These are phyloP conservation scores for Apiotrichum gracile DNA, from an alignment of 1,284 basidiomycete genomes.

Conservation along the genomic window DNA sequence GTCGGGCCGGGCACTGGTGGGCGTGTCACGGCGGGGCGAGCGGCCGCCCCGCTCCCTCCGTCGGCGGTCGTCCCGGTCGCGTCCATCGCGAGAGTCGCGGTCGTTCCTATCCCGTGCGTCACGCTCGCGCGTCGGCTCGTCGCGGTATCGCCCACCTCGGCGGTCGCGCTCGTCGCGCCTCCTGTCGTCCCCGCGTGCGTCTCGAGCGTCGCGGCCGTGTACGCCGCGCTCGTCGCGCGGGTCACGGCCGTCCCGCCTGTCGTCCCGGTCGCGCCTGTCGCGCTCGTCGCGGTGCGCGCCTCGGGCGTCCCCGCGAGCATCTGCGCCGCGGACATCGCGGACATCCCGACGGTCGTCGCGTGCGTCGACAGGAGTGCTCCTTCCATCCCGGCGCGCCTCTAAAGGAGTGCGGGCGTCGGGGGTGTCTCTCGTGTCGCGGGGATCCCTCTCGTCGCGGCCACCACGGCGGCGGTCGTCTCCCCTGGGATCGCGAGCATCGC, in stretches of 20 bases:
- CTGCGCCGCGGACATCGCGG: slow-evolving; percentile 5
- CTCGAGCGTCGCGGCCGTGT: not conserved
- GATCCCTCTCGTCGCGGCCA: slow-evolving; percentile 3
- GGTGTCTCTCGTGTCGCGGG: not conserved
- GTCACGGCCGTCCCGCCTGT: no score
- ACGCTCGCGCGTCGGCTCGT: not conserved
- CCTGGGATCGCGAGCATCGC: not conserved
- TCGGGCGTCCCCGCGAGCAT: no score
- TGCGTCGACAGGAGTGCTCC: no score
- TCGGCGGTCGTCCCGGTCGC: not conserved
- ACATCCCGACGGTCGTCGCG: not conserved
- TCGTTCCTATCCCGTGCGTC: no score
- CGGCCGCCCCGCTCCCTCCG: not conserved
- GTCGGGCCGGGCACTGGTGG: not conserved
- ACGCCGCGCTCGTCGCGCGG: not conserved
- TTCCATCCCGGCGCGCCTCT: not conserved
- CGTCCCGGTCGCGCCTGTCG: not conserved
- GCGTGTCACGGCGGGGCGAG: not conserved
- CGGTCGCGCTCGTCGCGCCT: not conserved
- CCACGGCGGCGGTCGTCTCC: not conserved
- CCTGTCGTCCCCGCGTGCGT: not conserved
- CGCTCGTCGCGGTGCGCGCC: not conserved
- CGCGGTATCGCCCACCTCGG: not conserved
- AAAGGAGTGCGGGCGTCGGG: no score
- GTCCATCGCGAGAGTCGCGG: not conserved